Base-by-base conservation (phyloP, 2,329 filamentous ascomycete genomes). In the Trichoderma semiorbis region DNA sequence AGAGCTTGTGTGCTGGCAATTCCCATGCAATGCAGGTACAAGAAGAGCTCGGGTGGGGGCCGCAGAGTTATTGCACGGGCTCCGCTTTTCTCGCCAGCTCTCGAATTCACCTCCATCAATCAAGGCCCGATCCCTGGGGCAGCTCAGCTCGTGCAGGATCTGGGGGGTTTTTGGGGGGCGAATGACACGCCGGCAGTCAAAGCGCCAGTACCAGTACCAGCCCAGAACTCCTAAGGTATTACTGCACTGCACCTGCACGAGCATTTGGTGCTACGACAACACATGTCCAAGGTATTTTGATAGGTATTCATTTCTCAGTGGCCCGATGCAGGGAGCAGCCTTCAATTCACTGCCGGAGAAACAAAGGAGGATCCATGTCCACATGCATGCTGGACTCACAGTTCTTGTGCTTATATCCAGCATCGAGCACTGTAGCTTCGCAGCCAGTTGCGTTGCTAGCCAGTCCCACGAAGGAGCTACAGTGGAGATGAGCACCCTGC, bases 1-100 rank as follows among this genome's bases (percentile, higher is more conserved):
- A 26, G 5, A 34, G 55, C 28, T 53, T 61, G 32, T 69, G 66
- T 50, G 66, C 55, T 69, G 66, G 66, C 66, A 43, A 57, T 34
- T 69, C 26, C 21, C 36, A 69, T 69, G 66, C 66, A 69, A 69
- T 69, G 66, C 66, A 69, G 66, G 66, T 61, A 69, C 55, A 68
- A 26, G 28, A 34, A 69, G 66, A 69, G 66, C 53, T 58, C 53
- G 28, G 34, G 62, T 65, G 57, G 66, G 57, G 66, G 66, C 14
- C 8, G 26, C 32, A 39, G 53, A 61, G 30, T 28, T n/a, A 21
- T 28, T 30, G 14, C 21, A 6, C 34, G 3, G 24, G 64, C 39
- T 32, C 64, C 64, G 18, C 64, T 67, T 67, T 67, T 57, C 34
- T 26, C 11, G 21, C 3, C 61, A 64, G 62, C 62, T 24, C 39